Evolutionary conservation across 2,329 filamentous ascomycete genomes (phyloP), one percentile per base, ranked within the genome.

Genomic region (Stemphylium lycopersici): DNA sequence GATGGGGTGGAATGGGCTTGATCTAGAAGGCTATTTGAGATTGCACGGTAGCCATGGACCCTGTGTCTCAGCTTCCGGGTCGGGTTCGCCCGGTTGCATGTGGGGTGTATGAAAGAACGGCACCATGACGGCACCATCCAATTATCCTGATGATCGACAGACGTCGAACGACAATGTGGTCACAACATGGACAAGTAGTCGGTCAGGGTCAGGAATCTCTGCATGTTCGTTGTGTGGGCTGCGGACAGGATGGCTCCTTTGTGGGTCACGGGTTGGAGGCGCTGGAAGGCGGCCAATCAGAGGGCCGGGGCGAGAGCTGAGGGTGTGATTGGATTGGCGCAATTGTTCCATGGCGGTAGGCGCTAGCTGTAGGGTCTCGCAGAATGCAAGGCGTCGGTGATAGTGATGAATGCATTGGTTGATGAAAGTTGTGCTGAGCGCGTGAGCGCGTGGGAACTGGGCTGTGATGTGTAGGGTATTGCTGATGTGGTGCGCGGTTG

Each of bases 231-330:
- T 50, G 58, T 52, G 18, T 36, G 48, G 51, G 50, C 49, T 43
- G 36, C 60, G 61, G 41, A 8, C 24, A 40, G 33, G n/a, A 36
- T 31, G 36, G 58, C 51, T 60, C 61, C 52, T 62, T 61, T 65
- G 58, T 59, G 62, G 54, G 51, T 29, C 54, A 48, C 33, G 45
- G 36, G 47, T 58, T 56, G 48, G 60, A 63, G 65, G 69, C 68
- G 70, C 62, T 55, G 52, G 32, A 52, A 41, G 29, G 42, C 22
- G 59, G 52, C 71, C 68, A 74, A 73, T 74, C 53, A 54, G 38
- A 41, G 18, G 55, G 59, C 16, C 11, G 46, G 48, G 54, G 43
- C 49, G 56, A 59, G 52, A 15, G 47, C 56, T 50, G 52, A 18
- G 46, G 47, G 40, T 53, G 44, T 70, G 66, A 70, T 72, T 71